Evolutionary conservation across 768 basidiomycete genomes (phyloP), one percentile per base, ranked within the genome.

Genomic region (Hypholoma sublateritium): DNA sequence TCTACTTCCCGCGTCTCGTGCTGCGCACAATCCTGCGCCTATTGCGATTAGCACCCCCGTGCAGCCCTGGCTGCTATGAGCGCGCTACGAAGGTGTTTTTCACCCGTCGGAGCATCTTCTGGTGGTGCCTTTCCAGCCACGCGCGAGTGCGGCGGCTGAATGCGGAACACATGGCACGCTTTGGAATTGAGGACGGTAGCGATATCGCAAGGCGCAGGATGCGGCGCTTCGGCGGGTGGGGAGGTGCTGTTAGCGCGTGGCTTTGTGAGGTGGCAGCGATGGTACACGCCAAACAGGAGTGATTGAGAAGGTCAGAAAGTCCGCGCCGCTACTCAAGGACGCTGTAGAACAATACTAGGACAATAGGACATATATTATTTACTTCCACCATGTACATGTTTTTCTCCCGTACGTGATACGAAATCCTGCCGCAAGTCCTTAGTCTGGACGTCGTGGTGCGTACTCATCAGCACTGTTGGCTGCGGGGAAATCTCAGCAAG

Each of bases 1-100:
- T 81, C 9, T 89, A 88, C 70, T 75, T 88, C 53, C 84, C 87
- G 19, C 83, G 87, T 14, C 62, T 87, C 22, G 63, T 80, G 57
- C 60, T 72, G 51, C 76, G 87, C 46, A 88, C 86, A 0, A 62
- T 85, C n/a, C 64, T 72, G 57, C 77, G 84, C 19, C 56, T 83
- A 8, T 47, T 79, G 6, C 49, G 74, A 1, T 57, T 76, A 21
- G 36, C 51, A 0, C 56, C 66, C 1, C 62, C 75, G 0, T 86
- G 85, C 61, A 79, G 78, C 28, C 73, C 75, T 6, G 85, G 81
- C 0, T 86, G 85, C 62, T 4, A 21, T 1, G 82, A 86, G 51
- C 68, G 59, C 2, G 59, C 78, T 46, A 58, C 58, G 5, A 72
- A 74, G 22, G 71, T 73, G 1, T 77, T 85, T 58, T 80, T 82